These are phyloP conservation scores for Cystofilobasidium capitatum DNA, from an alignment of 768 basidiomycete species.

Conservation along the genomic window DNA sequence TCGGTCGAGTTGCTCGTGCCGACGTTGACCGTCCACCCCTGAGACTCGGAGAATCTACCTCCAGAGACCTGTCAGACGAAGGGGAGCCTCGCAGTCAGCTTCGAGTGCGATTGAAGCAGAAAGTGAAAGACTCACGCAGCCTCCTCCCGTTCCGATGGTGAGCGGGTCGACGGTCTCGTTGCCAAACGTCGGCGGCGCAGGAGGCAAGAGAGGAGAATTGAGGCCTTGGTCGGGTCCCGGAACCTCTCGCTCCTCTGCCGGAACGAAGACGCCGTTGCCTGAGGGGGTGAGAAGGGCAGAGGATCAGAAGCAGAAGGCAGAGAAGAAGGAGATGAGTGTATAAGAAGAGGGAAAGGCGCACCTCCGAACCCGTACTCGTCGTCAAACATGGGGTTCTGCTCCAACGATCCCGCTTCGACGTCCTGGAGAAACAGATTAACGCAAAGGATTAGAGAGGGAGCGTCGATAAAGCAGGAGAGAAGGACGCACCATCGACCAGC, in stretches of 20 bases:
- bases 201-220: background rate
- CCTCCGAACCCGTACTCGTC: background rate
- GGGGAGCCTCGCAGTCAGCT: no score
- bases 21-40: background rate
- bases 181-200: background rate
- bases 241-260: background rate
- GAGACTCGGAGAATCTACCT: background rate
- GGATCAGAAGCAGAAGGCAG: background rate
- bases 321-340: background rate
- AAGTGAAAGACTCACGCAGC: no score
- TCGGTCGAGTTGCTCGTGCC: background rate
- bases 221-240: background rate
- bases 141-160: background rate
- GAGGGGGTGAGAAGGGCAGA: background rate
- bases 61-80: no score
- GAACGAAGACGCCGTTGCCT: constrained; percentile 1
- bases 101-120: no score
- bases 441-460: no score
- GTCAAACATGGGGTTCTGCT: background rate
- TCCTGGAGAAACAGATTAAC: no score
- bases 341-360: background rate
- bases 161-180: background rate
- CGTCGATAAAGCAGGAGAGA: no score
- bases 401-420: background rate
- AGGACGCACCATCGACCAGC: background rate